Percentiles rank a stretch among this genome's conserved stretches.
These are phyloP conservation scores for Apiotrichum laibachii DNA, from an alignment of 1,284 basidiomycete genomes.

Conservation along the genomic window DNA sequence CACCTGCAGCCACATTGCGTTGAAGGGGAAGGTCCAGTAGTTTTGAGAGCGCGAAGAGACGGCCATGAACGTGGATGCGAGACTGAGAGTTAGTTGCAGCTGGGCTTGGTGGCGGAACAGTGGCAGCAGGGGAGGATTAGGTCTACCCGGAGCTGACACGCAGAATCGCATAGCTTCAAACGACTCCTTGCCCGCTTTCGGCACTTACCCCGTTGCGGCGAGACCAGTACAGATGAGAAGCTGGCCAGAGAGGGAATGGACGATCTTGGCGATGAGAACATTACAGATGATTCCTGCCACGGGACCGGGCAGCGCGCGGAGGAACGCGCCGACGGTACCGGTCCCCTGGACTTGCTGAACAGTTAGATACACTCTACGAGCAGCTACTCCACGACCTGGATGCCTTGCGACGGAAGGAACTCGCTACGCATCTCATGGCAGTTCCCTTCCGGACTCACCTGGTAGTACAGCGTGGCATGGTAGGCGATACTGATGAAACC, in stretches of 20 bases:
- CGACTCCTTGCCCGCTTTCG: neutral
- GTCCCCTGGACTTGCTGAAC: constrained; percentile 16
- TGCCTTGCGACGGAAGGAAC: too few relatives aligned
- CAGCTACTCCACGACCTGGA: too few relatives aligned
- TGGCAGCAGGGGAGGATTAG: too few relatives aligned
- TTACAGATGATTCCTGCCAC: constrained; percentile 65
- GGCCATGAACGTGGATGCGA: constrained; percentile 68
- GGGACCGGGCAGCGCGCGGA: constrained; percentile 71
- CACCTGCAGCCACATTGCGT: constrained; percentile 56
- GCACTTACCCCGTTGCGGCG: constrained; percentile 51
- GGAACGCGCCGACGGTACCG: constrained; percentile 59
- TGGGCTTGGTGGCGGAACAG: too few relatives aligned
- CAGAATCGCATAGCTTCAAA: neutral
- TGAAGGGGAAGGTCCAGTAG: constrained; percentile 18
- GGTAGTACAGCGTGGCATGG: constrained; percentile 19
- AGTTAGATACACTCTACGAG: too few relatives aligned
- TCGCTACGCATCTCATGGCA: constrained; percentile 6
- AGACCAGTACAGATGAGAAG: constrained; percentile 59
- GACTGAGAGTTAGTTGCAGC: constrained; percentile 21
- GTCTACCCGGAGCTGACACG: too few relatives aligned
- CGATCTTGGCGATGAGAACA: constrained; percentile 35
- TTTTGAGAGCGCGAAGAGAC: constrained; percentile 55
- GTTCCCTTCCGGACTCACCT: neutral
- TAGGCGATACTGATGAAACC: constrained; percentile 51
- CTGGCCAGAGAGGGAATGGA: constrained; percentile 11